A percentile compares a stretch with the other conserved stretches of the same genome.
These are phyloP conservation scores for Penicillium fuscoglaucum DNA, from an alignment of 2,329 filamentous ascomycete genomes.

Conservation along the genomic window DNA sequence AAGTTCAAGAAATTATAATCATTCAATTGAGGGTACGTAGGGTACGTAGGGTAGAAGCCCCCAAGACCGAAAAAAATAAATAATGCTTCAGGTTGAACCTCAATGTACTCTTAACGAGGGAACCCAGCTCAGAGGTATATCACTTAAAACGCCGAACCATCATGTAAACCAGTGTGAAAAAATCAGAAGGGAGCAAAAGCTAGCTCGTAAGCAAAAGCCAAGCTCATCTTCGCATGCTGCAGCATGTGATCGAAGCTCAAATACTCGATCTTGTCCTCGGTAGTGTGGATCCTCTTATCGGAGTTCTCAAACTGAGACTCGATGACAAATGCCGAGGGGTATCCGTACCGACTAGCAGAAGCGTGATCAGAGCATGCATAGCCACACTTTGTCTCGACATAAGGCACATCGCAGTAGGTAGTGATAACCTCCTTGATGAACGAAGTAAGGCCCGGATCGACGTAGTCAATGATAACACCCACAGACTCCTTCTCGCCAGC, in stretches of 20 bases:
- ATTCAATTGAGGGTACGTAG: not conserved
- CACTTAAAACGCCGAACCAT: slow-evolving; percentile 19
- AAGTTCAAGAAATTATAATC: not conserved
- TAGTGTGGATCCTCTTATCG: slow-evolving; percentile 72
- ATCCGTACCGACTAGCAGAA: slow-evolving; percentile 65
- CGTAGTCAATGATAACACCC: slow-evolving; percentile 89
- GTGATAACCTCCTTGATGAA: slow-evolving; percentile 90
- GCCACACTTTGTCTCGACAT: slow-evolving; percentile 82
- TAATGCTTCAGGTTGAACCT: slow-evolving; percentile 2
- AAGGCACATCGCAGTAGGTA: slow-evolving; percentile 85
- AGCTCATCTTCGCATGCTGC: slow-evolving; percentile 80
- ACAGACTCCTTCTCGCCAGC: slow-evolving; percentile 81
- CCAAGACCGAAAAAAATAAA: not conserved
- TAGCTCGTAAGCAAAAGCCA: slow-evolving; percentile 81
- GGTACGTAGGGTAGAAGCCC: slow-evolving; percentile 1
- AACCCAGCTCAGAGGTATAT: slow-evolving; percentile 24
- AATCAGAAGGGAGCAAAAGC: slow-evolving; percentile 69
- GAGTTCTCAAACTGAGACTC: slow-evolving; percentile 61
- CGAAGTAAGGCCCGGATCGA: slow-evolving; percentile 75
- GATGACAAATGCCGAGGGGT: slow-evolving; percentile 65
- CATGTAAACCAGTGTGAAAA: not conserved
- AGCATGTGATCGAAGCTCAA: slow-evolving; percentile 87
- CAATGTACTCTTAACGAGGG: slow-evolving; percentile 4
- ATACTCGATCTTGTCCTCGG: slow-evolving; percentile 69
- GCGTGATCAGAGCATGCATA: slow-evolving; percentile 77